Evolutionary conservation across 2,329 filamentous ascomycete genomes (phyloP), one percentile per base, ranked within the genome.

Genomic region (Rosellinia necatrix): DNA sequence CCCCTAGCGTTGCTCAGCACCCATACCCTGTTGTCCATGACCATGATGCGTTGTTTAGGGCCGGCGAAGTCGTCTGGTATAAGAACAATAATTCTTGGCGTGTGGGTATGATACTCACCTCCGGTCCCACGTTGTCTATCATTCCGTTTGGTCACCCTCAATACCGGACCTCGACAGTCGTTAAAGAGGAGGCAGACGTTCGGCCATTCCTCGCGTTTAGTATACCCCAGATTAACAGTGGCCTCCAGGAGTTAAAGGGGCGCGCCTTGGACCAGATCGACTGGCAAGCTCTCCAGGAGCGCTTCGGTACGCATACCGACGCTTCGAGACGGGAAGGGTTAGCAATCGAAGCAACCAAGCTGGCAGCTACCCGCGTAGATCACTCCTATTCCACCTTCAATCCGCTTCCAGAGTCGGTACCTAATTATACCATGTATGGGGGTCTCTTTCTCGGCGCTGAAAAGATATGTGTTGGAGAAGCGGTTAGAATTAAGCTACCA

Each of bases 371-470:
- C 15, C 78, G 76, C 54, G 74, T 81, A 24, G 78, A 81, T 56
- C 73, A 75, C 51, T 78, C 77, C 1, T 80, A 74, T 65, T 81
- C 78, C 0, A 70, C 79, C n/a, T 81, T 80, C 69, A 77, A 69
- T 70, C 12, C 70, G 66, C 17, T 67, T 71, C 13, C 65, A 59
- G 2, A 68, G 68, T 32, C 71, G 69, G 34, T 53, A 61, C 37
- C 70, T 6, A 30, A 68, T 17, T 65, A 66, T 9, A 71, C 68
- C 2, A 64, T 69, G 8, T 81, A 76, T 61, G 76, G 75, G 44
- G 79, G 79, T 22, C 73, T 78, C 34, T 82, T 81, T 65, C 72
- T 82, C 9, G 79, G 79, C 29, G 77, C 78, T 6, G 79, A 82
- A 62, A 76, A 79, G 40, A 70, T 82, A 38, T 73, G 76, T 56